Conservation (phyloP, 495 filamentous ascomycete species). For the Penicillium daleae region DNA sequence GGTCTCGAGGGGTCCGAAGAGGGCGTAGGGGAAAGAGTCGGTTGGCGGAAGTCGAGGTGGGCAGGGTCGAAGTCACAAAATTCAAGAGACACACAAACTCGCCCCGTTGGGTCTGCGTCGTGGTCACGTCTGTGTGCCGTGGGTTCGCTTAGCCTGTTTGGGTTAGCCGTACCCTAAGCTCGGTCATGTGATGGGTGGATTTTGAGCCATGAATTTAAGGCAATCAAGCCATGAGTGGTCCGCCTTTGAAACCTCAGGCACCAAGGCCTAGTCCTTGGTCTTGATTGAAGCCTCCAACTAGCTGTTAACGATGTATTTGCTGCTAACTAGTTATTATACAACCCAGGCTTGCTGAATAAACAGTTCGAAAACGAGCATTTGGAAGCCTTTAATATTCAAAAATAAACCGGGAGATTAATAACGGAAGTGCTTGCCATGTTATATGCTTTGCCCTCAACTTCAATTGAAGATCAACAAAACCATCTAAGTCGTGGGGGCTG, state of each 20-base stretch:
- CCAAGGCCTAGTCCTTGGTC: too few species aligned
- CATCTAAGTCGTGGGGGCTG: too few species aligned
- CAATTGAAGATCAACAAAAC: too few species aligned
- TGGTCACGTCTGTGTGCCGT: slow-evolving; percentile 41
- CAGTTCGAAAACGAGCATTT: too few species aligned
- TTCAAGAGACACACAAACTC: slow-evolving; percentile 45
- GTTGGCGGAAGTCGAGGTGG: slow-evolving; percentile 44
- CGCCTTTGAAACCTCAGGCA: background rate
- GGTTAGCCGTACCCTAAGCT: slow-evolving; percentile 52
- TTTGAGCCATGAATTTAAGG: background rate
- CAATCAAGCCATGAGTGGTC: background rate
- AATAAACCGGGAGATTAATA: too few species aligned
- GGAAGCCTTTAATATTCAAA: too few species aligned
- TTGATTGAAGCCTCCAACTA: too few species aligned
- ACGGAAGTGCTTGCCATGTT: too few species aligned
- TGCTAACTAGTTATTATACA: too few species aligned
- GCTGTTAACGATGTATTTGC: background rate
- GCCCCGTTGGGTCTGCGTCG: slow-evolving; percentile 33
- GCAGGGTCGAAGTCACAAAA: slow-evolving; percentile 50
- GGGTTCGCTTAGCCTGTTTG: slow-evolving; percentile 48
- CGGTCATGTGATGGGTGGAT: slow-evolving; percentile 20
- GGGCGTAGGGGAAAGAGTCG: slow-evolving; percentile 42
- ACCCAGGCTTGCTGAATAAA: too few species aligned
- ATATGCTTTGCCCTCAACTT: too few species aligned
- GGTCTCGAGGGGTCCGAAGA: slow-evolving; percentile 49